These are phyloP conservation scores for Citeromyces matritensis DNA, from an alignment of 805 yeast species.

Conservation along the genomic window DNA sequence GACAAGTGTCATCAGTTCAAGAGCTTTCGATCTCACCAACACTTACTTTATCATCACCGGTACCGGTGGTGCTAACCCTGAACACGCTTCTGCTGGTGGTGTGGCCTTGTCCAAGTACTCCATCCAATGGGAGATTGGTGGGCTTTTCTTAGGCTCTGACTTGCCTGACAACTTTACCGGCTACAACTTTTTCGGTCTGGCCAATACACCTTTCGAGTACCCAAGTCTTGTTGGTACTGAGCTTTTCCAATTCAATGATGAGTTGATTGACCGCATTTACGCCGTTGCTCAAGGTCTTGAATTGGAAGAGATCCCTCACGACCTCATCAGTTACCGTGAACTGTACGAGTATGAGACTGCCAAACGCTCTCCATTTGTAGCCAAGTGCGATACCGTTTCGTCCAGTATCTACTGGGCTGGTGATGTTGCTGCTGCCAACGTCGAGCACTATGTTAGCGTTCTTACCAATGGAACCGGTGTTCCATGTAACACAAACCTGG, in stretches of 20 bases:
- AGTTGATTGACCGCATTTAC: slow-evolving; percentile 41
- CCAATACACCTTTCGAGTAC: slow-evolving; percentile 36
- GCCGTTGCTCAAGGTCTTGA: slow-evolving; percentile 29
- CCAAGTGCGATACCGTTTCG: slow-evolving; percentile 44
- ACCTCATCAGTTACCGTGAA: slow-evolving; percentile 27
- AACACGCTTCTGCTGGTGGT: slow-evolving; percentile 38
- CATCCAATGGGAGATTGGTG: slow-evolving; percentile 44
- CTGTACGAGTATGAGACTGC: slow-evolving; percentile 37
- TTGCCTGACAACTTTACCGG: slow-evolving; percentile 36
- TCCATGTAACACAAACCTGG: slow-evolving; percentile 52
- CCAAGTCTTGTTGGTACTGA: slow-evolving; percentile 45
- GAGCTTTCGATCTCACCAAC: slow-evolving; percentile 42
- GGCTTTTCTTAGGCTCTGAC: slow-evolving; percentile 39
- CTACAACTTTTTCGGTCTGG: slow-evolving; percentile 45
- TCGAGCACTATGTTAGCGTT: slow-evolving; percentile 27
- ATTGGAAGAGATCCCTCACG: slow-evolving; percentile 27
- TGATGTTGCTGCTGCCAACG: slow-evolving; percentile 29
- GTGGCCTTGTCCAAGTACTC: slow-evolving; percentile 48
- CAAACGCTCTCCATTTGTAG: slow-evolving; percentile 25
- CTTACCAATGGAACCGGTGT: slow-evolving; percentile 44
- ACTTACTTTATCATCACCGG: slow-evolving; percentile 54
- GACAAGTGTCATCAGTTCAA: too few species aligned
- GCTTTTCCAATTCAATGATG: slow-evolving; percentile 45
- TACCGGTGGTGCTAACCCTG: slow-evolving; percentile 51
- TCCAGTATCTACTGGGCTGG: slow-evolving; percentile 51